A percentile compares a stretch with the other conserved stretches of the same genome.
These are phyloP conservation scores for Dianthus caryophyllus DNA, from an alignment of 148 eudicot genomes.

Conservation along the genomic window DNA sequence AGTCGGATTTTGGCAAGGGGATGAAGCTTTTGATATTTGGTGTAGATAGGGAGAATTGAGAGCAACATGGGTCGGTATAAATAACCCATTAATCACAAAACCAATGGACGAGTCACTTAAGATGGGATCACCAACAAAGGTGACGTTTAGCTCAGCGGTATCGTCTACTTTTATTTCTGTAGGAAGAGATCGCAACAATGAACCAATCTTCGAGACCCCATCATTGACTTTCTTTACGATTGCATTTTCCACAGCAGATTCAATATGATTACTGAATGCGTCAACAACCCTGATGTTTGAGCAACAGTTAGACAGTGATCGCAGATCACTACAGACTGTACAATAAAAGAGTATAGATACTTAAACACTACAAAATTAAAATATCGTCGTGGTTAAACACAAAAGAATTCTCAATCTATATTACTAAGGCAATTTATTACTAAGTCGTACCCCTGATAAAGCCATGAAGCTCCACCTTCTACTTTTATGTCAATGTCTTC, in stretches of 20 bases:
- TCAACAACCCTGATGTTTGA: conserved; percentile 55
- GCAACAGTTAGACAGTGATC: conserved; percentile 16
- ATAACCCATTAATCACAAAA: conserved; percentile 58
- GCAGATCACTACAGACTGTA: too few relatives aligned
- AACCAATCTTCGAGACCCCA: conserved; percentile 46
- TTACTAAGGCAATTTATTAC: background rate
- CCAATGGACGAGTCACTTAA: conserved; percentile 43
- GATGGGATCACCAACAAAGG: conserved; percentile 55
- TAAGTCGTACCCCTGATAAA: conserved; percentile 85
- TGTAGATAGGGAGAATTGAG: conserved; percentile 21
- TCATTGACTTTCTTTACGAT: conserved; percentile 54
- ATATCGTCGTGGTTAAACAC: background rate
- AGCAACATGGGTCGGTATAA: conserved; percentile 33
- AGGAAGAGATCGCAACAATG: conserved; percentile 61
- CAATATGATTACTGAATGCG: conserved; percentile 60
- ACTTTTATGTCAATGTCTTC: conserved; percentile 52
- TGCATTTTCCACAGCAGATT: conserved; percentile 66
- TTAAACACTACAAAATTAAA: too few relatives aligned
- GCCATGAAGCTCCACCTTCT: conserved; percentile 96
- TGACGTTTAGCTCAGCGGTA: conserved; percentile 58
- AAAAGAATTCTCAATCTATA: background rate
- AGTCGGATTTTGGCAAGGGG: conserved; percentile 32
- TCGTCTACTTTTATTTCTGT: conserved; percentile 50
- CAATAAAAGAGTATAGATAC: too few relatives aligned
- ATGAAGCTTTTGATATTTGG: conserved; percentile 25